A percentile compares a stretch with the other conserved stretches of the same genome.
Conservation (phyloP, 2,329 filamentous ascomycete species). For the Colletotrichum aenigma region DNA sequence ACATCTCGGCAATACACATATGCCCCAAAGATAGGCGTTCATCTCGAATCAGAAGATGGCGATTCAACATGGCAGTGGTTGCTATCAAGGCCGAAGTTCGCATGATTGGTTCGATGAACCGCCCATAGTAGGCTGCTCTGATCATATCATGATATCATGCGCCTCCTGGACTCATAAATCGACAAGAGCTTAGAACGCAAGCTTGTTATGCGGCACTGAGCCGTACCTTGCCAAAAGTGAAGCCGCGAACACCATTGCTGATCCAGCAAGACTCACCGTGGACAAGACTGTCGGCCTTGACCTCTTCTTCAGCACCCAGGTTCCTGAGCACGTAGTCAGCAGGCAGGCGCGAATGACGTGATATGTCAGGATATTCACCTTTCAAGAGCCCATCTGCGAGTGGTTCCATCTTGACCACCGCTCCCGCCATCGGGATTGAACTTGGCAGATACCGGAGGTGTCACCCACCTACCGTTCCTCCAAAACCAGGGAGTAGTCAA, state of each 20-base stretch:
- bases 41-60: background rate
- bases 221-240: conserved; percentile 56
- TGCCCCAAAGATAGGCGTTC: background rate
- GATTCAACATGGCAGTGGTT: background rate
- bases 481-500: conserved; percentile 84
- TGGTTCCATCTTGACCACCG: conserved; percentile 84
- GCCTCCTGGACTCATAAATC: background rate
- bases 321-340: conserved; percentile 35
- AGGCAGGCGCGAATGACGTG: background rate
- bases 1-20: background rate
- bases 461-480: conserved; percentile 76
- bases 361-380: conserved; percentile 44
- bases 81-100: background rate
- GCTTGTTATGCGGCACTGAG: conserved; percentile 20
- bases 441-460: conserved; percentile 65
- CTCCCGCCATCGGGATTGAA: conserved; percentile 49
- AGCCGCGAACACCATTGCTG: conserved; percentile 87
- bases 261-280: conserved; percentile 85
- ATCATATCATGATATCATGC: background rate
- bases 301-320: conserved; percentile 68
- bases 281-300: conserved; percentile 63
- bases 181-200: background rate
- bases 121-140: background rate
- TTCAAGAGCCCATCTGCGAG: conserved; percentile 81
- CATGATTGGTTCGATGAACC: background rate